Conservation (phyloP, 1,139 yeast genomes). For the Yamadazyma triangularis region DNA sequence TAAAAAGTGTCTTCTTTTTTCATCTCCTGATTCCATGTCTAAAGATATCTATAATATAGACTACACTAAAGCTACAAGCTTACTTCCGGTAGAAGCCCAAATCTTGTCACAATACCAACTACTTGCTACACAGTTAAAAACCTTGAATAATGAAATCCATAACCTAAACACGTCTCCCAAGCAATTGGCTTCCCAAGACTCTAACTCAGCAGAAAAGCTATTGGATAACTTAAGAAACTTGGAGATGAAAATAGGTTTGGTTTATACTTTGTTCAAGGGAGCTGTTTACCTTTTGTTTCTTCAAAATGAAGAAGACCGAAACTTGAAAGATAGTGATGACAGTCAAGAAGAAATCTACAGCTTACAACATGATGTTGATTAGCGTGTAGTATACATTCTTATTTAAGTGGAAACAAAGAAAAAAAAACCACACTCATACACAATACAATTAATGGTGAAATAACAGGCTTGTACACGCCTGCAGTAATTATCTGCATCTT, state of each 20-base stretch:
- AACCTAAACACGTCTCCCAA: conserved; percentile 18
- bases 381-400: too few relatives aligned
- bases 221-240: conserved; percentile 50
- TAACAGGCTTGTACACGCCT: too few relatives aligned
- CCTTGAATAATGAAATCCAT: conserved; percentile 28
- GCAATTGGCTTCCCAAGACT: conserved; percentile 2
- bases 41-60: conserved; percentile 16
- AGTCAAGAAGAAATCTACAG: conserved; percentile 3
- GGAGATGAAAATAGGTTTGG: conserved; percentile 60
- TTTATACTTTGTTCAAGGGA: conserved; percentile 63
- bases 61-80: conserved; percentile 21
- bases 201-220: conserved; percentile 20
- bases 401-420: too few relatives aligned
- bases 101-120: conserved; percentile 45
- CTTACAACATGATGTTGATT: too few relatives aligned
- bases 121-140: conserved; percentile 38
- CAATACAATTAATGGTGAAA: too few relatives aligned
- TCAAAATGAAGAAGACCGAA: conserved; percentile 9
- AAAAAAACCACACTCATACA: too few relatives aligned
- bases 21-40: too few relatives aligned
- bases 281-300: conserved; percentile 57
- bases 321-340: conserved; percentile 5
- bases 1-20: too few relatives aligned
- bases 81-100: conserved; percentile 35
- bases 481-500: too few relatives aligned